Evolutionary conservation across 768 basidiomycete genomes (phyloP).

Genomic region (Phaffia australis): DNA sequence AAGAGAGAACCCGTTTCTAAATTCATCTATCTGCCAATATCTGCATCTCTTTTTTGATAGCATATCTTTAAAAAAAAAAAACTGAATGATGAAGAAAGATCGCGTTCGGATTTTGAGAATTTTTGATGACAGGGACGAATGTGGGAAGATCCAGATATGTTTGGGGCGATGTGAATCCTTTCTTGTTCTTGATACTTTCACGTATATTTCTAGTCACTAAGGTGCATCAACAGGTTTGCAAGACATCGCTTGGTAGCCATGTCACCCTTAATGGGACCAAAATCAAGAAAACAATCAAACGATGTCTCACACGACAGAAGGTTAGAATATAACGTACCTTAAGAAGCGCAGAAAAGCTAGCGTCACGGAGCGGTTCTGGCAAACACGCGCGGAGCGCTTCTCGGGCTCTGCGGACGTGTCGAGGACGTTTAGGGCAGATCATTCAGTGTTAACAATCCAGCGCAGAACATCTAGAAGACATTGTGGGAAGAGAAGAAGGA

Average conservation of each 20-base stretch:
- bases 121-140: too few species aligned
- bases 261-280: slow-evolving; percentile 55
- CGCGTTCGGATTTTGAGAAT: background rate
- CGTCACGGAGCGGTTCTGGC: slow-evolving; percentile 86
- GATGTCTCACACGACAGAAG: background rate
- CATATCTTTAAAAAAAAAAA: background rate
- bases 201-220: slow-evolving; percentile 39
- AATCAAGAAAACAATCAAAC: background rate
- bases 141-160: too few species aligned
- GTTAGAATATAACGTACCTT: slow-evolving; percentile 49
- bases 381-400: slow-evolving; percentile 92
- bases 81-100: background rate
- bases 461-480: background rate
- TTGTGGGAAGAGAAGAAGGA: background rate
- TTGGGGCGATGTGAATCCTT: background rate
- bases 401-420: slow-evolving; percentile 55
- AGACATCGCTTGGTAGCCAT: slow-evolving; percentile 64
- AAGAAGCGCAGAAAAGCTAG: slow-evolving; percentile 79
- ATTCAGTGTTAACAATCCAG: background rate
- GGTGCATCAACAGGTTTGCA: slow-evolving; percentile 68
- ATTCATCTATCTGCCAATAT: too few species aligned
- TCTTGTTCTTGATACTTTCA: background rate
- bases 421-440: background rate
- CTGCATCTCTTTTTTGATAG: too few species aligned
- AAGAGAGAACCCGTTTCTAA: too few species aligned